A percentile compares a stretch with the other conserved stretches of the same genome.
These are phyloP conservation scores for Sistotremastrum niveocremeum DNA, from an alignment of 768 basidiomycete species.

Conservation along the genomic window DNA sequence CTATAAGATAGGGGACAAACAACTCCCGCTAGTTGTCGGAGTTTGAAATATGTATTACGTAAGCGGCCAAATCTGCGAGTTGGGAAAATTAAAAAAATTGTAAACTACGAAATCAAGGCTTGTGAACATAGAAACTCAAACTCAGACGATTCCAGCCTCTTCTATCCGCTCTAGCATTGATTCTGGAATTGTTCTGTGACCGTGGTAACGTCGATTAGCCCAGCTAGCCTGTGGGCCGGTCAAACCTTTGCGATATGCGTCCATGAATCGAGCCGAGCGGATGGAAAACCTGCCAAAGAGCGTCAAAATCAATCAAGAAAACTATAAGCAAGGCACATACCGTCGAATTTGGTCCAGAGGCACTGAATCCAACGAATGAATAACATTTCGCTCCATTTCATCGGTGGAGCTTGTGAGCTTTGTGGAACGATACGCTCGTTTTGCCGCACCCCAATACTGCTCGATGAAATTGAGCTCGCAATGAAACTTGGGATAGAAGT, in stretches of 20 bases:
- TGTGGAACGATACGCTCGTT: constrained; percentile 14
- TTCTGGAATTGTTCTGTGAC: constrained; percentile 11
- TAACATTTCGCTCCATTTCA: constrained; percentile 20
- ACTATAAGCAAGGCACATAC: constrained; percentile 1
- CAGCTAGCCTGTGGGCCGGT: constrained; percentile 12
- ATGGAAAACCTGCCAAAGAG: constrained; percentile 13
- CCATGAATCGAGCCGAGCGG: constrained; percentile 11
- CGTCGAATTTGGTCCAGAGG: no score
- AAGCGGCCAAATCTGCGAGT: no score
- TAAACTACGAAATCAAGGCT: no score
- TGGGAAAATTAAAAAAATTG: no score
- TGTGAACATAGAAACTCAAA: no score
- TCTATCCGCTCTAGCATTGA: constrained; percentile 7
- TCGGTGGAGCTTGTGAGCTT: constrained; percentile 16
- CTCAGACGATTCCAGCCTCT: no score
- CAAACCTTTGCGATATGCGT: constrained; percentile 15
- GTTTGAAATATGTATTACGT: no score
- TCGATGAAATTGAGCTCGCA: constrained; percentile 27
- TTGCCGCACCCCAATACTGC: constrained; percentile 22
- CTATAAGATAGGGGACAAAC: no score
- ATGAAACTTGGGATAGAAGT: constrained; percentile 22
- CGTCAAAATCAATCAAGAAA: neutral
- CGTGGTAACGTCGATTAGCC: constrained; percentile 12
- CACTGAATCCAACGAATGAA: constrained; percentile 16
- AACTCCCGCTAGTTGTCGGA: no score